Base-by-base conservation (phyloP, 1,284 basidiomycete genomes). In the Heterobasidion parviporum region DNA sequence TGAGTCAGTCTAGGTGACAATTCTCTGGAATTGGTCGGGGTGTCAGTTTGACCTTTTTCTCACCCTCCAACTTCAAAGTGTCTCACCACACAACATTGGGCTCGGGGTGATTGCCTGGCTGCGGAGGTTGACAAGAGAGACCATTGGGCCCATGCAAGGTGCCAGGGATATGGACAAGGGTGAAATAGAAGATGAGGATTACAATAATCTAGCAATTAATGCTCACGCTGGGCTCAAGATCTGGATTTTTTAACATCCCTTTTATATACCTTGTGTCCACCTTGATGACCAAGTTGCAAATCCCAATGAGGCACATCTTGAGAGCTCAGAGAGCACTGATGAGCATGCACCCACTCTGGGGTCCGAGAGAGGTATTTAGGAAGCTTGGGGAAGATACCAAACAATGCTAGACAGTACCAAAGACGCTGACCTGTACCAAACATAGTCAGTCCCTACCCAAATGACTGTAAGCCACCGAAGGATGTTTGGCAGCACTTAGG, bases 181-280 rank as follows among this genome's bases (percentile, higher is more conserved):
- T 57, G 53, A 76, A 75, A 12, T 65, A 56, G 52, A 74, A 76
- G 0, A 64, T 64, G 0, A 74, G 53, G 0, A 78, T 76, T 0
- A 63, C 62, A 0, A 65, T 61, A 6, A 78, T 74, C 74, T 75
- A 78, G 0, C 64, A 50, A 48, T 76, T 77, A 2, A 76, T 72
- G 1, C 65, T 63, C 0, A 65, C 64, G 8, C 63, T 70, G 0
- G 71, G 74, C 0, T 65, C 60, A 0, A 73, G 61, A 46, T 75
- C 71, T 0, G 74, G 75, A 18, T 75, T 71, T 45, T 70, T 67
- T 3, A 78, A 61, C 75, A 77, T 77, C 0, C 72, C 74, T 36
- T 72, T 68, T 44, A 78, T 70, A 54, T 73, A 76, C 6, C 63
- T 60, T 0, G 72, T 72, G 53, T 76, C 73, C 0, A 72, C 66